Percentiles rank a stretch among this genome's conserved stretches.
Conservation (phyloP, 331 rosid genomes). For the Malus hybrid region DNA sequence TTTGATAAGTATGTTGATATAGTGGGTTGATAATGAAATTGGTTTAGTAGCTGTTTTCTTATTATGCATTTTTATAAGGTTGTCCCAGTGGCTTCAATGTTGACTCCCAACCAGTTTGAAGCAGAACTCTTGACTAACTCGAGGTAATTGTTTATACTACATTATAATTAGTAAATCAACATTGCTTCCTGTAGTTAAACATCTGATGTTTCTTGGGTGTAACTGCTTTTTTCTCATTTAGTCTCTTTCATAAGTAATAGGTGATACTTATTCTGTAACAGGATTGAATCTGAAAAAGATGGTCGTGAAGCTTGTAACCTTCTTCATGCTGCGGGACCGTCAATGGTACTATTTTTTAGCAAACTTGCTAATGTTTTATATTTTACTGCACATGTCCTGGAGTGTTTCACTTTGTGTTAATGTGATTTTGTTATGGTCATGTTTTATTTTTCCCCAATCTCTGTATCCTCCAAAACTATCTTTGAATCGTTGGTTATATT, state of each 20-base stretch:
- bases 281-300: slow-evolving; percentile 64
- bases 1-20: slow-evolving; percentile 5
- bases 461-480: background rate
- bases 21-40: slow-evolving; percentile 8
- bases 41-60: slow-evolving; percentile 14
- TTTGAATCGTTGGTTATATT: background rate
- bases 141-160: slow-evolving; percentile 36
- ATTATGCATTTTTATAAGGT: slow-evolving; percentile 37
- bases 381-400: background rate
- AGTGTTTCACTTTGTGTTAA: background rate
- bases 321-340: slow-evolving; percentile 79
- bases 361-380: background rate
- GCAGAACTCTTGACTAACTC: slow-evolving; percentile 77
- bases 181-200: background rate
- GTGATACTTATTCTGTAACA: slow-evolving; percentile 17
- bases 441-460: background rate
- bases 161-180: background rate
- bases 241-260: background rate
- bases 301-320: slow-evolving; percentile 70
- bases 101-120: slow-evolving; percentile 97
- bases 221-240: background rate
- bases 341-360: slow-evolving; percentile 46
- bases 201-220: background rate
- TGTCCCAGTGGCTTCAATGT: slow-evolving; percentile 92
- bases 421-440: background rate